Base-by-base conservation (phyloP, 331 rosid species). In the Malus hybrid region DNA sequence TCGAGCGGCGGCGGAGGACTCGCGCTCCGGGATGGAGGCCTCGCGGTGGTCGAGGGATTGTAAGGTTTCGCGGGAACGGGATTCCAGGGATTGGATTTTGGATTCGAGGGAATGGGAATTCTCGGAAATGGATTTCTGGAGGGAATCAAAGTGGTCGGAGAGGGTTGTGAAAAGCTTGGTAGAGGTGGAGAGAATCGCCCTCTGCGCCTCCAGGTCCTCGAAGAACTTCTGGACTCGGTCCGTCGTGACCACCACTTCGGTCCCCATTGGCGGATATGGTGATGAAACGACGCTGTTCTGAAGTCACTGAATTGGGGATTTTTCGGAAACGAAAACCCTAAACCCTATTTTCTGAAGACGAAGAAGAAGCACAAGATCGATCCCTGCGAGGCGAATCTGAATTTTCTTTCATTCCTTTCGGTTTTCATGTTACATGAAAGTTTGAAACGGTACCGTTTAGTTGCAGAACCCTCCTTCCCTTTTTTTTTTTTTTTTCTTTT, bases 91-190 rank as follows among this genome's bases (percentile, higher is more conserved):
- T 75, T 83, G 85, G 60, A 87, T 65, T 68, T 83, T 85, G 50
- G 93, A 73, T 39, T 89, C 93, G 46, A 91, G 79, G 67, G 80
- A 77, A 72, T 91, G 91, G 65, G 81, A 79, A 82, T 91, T 89
- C 4, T 74, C 81, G 56, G 86, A 66, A 50, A 91, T 69, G 28
- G 97, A 85, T 15, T 79, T 20, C 10, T 87, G 86, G 72, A 86
- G 90, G 64, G 91, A 71, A 15, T 79, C 64, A 80, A 86, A 91
- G 74, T 78, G 90, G 6, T 62, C 63, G 64, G 93, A 83, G 28
- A 91, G 80, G 62, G 82, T 66, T 27, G 91, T 64, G 88, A 74
- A 91, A 7, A 89, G 84, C 60, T 79, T 33, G 18, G 95, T 86
- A 79, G 93, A 91, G 48, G 80, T 82, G 69, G 78, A 72, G 12